Conservation (phyloP, 108 stramenopile species). For the Mayamaea pseudoterrestris region DNA sequence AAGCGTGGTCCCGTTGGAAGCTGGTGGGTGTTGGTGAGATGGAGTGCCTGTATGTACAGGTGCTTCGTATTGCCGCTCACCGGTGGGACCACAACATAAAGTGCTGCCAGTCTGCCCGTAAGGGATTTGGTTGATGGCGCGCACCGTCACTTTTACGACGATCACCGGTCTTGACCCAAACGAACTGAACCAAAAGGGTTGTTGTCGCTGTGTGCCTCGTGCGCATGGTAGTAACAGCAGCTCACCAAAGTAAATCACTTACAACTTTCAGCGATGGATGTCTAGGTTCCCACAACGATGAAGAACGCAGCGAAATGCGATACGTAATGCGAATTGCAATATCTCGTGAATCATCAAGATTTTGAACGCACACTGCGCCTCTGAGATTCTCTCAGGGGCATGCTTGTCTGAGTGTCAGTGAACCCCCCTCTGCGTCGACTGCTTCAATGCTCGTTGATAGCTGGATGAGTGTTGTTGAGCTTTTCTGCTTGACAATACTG, state of each 20-base stretch:
- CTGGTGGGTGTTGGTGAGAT: not conserved
- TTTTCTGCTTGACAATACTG: too few relatives aligned
- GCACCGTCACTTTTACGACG: not conserved
- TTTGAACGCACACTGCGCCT: conserved; percentile 97
- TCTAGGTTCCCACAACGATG: conserved; percentile 97
- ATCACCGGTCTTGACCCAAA: not conserved
- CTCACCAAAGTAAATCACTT: conserved; percentile 12
- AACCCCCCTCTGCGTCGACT: conserved; percentile 54
- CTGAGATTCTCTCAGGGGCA: conserved; percentile 72
- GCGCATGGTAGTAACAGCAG: not conserved
- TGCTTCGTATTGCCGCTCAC: too few relatives aligned
- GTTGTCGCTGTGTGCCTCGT: not conserved
- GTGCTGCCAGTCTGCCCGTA: too few relatives aligned
- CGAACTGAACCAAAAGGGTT: not conserved
- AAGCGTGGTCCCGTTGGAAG: not conserved
- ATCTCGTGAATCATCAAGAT: conserved; percentile 91
- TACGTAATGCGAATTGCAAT: conserved; percentile 95
- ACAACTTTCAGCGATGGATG: conserved; percentile 96
- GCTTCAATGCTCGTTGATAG: not conserved
- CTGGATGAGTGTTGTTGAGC: not conserved
- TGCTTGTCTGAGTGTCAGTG: conserved; percentile 84
- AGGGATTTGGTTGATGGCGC: not conserved
- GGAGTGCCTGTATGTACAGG: not conserved
- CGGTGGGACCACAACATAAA: too few relatives aligned
- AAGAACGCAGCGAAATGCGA: conserved; percentile 99